Conservation (phyloP, 176 grass and related monocot genomes). For the Zoysia pacifica region DNA sequence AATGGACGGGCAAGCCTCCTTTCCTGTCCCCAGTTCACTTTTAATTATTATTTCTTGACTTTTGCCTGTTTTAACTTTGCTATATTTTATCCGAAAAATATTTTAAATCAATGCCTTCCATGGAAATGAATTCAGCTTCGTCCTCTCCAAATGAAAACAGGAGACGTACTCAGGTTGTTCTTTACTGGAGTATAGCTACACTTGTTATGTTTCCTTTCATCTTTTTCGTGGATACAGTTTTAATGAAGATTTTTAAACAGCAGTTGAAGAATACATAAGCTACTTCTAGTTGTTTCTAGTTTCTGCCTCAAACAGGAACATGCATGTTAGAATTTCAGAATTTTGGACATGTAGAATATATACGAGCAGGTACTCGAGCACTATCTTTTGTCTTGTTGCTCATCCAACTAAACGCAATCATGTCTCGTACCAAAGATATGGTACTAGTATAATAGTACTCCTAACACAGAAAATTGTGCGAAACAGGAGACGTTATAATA, state of each 20-base stretch:
- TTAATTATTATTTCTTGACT: background rate
- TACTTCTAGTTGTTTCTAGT: too few species aligned
- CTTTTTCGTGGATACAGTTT: background rate
- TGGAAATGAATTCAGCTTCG: background rate
- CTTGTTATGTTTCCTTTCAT: background rate
- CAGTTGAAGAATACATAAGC: too few species aligned
- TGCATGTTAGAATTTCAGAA: too few species aligned
- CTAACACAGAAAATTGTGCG: background rate
- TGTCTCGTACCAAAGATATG: background rate
- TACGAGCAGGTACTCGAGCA: background rate
- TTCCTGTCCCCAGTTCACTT: conserved; percentile 9
- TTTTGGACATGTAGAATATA: too few species aligned
- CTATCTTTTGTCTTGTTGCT: background rate
- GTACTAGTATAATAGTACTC: background rate
- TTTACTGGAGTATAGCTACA: background rate
- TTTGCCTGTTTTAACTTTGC: background rate
- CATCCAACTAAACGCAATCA: background rate
- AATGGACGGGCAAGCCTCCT: conserved; percentile 17
- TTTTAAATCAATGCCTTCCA: background rate
- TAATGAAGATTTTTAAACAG: too few species aligned
- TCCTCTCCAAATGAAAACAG: background rate
- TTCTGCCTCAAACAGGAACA: too few species aligned
- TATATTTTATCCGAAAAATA: background rate
- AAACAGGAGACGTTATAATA: background rate
- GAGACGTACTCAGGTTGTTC: background rate